These are phyloP conservation scores for Penicillium sp. DNA, from an alignment of 2,329 filamentous ascomycete genomes.

Conservation along the genomic window DNA sequence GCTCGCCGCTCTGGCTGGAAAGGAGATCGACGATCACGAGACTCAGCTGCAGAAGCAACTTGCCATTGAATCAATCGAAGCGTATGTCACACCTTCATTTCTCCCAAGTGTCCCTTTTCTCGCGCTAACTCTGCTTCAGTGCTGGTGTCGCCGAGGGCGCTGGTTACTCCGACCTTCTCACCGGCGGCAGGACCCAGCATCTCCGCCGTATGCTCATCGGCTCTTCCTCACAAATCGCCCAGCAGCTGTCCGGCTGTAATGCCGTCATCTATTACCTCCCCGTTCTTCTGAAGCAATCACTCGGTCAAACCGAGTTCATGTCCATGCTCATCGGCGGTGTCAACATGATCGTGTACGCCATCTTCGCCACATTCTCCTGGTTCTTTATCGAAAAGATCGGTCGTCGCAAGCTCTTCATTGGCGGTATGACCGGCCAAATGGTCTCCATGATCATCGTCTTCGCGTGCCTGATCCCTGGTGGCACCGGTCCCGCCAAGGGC, in stretches of 20 bases:
- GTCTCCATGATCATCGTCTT: slow-evolving; percentile 47
- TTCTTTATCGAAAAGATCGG: slow-evolving; percentile 55
- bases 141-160: slow-evolving; percentile 59
- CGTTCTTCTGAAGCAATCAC: slow-evolving; percentile 52
- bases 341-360: slow-evolving; percentile 53
- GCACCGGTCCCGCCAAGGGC: slow-evolving; percentile 36
- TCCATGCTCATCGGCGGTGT: slow-evolving; percentile 58
- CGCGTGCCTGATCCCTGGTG: slow-evolving; percentile 42
- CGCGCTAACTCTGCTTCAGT: slow-evolving; percentile 41
- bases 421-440: slow-evolving; percentile 45
- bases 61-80: slow-evolving; percentile 69
- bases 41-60: slow-evolving; percentile 65
- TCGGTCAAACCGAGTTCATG: slow-evolving; percentile 47
- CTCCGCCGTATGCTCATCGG: slow-evolving; percentile 48
- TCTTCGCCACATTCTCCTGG: slow-evolving; percentile 51
- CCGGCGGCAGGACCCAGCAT: slow-evolving; percentile 45
- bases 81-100: slow-evolving; percentile 45
- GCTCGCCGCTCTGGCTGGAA: slow-evolving; percentile 55
- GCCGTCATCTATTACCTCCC: slow-evolving; percentile 55
- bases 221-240: slow-evolving; percentile 48
- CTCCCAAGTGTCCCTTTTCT: background rate
- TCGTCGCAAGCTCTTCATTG: slow-evolving; percentile 48
- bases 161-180: slow-evolving; percentile 48
- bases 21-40: slow-evolving; percentile 57
- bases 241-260: slow-evolving; percentile 57